Evolutionary conservation across 306 rosid species (phyloP).

Genomic region (Pyrus communis): DNA sequence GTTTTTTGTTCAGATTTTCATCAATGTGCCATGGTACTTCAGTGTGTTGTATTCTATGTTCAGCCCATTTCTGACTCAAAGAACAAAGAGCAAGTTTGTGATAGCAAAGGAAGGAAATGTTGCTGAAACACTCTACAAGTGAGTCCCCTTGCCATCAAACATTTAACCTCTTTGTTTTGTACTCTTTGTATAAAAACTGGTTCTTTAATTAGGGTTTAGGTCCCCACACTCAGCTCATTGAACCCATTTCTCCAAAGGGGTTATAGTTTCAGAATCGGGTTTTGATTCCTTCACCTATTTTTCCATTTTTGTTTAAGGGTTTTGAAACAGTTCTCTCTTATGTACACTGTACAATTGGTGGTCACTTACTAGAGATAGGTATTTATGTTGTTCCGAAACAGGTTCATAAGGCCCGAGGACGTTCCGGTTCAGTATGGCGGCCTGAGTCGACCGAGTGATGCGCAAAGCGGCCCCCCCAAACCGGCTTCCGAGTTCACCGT

Average conservation of each 20-base stretch:
- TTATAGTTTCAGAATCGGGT: background rate
- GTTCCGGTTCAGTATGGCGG: conserved; percentile 97
- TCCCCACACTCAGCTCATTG: background rate
- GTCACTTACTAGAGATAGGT: background rate
- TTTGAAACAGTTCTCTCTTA: background rate
- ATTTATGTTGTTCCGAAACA: conserved; percentile 19
- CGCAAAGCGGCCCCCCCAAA: conserved; percentile 74
- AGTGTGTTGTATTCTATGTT: conserved; percentile 83
- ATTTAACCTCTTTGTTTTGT: background rate
- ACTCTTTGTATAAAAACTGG: background rate
- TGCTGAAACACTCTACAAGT: conserved; percentile 92
- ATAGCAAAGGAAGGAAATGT: conserved; percentile 91
- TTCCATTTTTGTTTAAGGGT: conserved; percentile 1
- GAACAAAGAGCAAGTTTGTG: conserved; percentile 95
- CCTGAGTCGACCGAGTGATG: conserved; percentile 55
- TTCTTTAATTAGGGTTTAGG: background rate
- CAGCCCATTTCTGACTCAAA: conserved; percentile 87
- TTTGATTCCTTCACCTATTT: background rate
- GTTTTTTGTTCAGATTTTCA: conserved; percentile 54
- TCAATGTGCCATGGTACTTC: conserved; percentile 98
- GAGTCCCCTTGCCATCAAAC: conserved; percentile 11
- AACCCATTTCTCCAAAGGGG: background rate
- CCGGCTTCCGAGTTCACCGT: conserved; percentile 91
- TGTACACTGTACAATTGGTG: background rate
- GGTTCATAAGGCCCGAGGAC: conserved; percentile 85